phyloP scores from a whole-genome alignment of 495 filamentous ascomycete genomes.

The Daldinia childiae region DNA sequence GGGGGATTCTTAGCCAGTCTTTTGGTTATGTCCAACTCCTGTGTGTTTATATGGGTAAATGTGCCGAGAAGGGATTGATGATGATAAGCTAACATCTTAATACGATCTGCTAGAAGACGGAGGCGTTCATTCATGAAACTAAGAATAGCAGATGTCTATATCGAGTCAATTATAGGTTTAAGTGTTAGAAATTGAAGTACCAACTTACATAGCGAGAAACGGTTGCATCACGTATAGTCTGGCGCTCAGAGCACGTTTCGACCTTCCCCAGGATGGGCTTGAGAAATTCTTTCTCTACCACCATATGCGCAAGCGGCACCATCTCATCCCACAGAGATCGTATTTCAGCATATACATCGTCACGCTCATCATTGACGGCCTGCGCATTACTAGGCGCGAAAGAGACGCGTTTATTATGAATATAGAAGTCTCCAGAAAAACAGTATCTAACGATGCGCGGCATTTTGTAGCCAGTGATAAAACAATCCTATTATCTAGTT shows the following conservation, averaged over 20 bases:
- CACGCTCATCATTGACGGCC: conserved; percentile 28
- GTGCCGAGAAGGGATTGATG: conserved; percentile 30
- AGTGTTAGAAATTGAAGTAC: not conserved
- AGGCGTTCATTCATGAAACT: conserved; percentile 46
- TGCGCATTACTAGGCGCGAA: conserved; percentile 4
- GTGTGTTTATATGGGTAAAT: conserved; percentile 16
- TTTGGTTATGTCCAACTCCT: not conserved
- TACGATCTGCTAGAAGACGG: conserved; percentile 28
- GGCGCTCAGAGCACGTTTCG: conserved; percentile 25
- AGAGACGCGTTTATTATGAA: conserved; percentile 11
- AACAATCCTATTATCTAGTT: conserved; percentile 37
- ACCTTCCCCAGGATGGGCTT: conserved; percentile 30
- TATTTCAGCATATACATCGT: conserved; percentile 36
- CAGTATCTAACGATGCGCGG: conserved; percentile 39
- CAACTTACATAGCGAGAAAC: conserved; percentile 39
- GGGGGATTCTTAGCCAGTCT: not conserved
- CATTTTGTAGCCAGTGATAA: conserved; percentile 42
- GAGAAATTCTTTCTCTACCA: conserved; percentile 43
- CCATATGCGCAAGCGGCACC: conserved; percentile 46
- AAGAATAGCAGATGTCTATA: conserved; percentile 38
- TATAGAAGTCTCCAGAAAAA: conserved; percentile 36
- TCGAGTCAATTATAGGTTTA: conserved; percentile 3
- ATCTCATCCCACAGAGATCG: conserved; percentile 41
- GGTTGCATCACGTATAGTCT: conserved; percentile 20
- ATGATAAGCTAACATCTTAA: conserved; percentile 37